Evolutionary conservation across 2,329 filamentous ascomycete genomes (phyloP), one percentile per base, ranked within the genome.

Genomic region (Fusarium praegraminearum): DNA sequence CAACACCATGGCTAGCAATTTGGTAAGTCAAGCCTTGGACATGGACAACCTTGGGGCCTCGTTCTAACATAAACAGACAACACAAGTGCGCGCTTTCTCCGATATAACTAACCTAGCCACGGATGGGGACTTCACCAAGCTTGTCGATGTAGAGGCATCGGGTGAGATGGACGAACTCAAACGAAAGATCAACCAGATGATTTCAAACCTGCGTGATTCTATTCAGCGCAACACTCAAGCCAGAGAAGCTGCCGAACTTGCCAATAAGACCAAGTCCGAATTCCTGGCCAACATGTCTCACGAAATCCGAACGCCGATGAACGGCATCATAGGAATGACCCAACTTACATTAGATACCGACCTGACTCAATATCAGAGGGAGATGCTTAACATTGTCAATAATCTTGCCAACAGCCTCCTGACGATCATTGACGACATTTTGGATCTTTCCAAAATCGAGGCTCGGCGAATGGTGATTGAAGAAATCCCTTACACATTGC

Each of bases 81-180:
- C 95, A 1, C 96, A 99, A 87, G 96, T 99, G 75, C 91, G 96
- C 73, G 96, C 96, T 38, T 99, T 99, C 80, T 96, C 94, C 56
- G 95, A 98, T 78, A 98, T 99, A 75, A 98, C 95, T n/a, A 97
- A 98, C 79, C 90, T 96, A 38, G 96, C 96, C 30, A 98, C 95
- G 62, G 94, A 97, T 78, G 96, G 96, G 69, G 95, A 99, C 80
- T 98, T 98, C 79, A 97, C 93, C 26, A 97, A 98, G 78, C 89
- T 97, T 61, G 95, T 99, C 78, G 97, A 96, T 49, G 95, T 99
- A 20, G 94, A 98, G 79, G 96, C 96, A 22, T 98, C 95, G 15
- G 96, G 96, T 69, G 96, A 99, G 81, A 98, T 99, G 96, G 96
- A 98, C 80, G 95, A 98, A 80, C 86, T 99, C 74, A 99, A 99